A percentile compares a stretch with the other conserved stretches of the same genome.
phyloP scores from a whole-genome alignment of 257 asterid genomes.

The Solanum piurae region DNA sequence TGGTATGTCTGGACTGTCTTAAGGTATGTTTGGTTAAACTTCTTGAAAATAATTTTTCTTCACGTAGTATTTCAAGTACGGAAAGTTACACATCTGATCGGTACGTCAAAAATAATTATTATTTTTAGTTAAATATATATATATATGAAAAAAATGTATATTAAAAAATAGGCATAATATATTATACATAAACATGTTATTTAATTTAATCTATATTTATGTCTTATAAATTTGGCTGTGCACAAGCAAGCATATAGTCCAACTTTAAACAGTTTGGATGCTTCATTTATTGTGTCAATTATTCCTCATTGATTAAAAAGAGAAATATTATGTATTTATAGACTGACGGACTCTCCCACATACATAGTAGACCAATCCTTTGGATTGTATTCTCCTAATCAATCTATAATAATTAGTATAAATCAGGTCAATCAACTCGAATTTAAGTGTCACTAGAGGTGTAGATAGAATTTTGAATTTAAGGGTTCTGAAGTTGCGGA shows the following conservation, averaged over 20 bases:
- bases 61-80: not conserved
- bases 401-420: not conserved
- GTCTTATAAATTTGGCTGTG: accelerated
- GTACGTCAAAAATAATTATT: not conserved
- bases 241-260: not conserved
- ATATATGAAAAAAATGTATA: too few relatives aligned
- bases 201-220: not conserved
- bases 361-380: not conserved
- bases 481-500: not conserved
- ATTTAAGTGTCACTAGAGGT: not conserved
- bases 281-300: not conserved
- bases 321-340: not conserved
- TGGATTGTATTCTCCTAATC: not conserved
- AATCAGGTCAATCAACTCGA: not conserved
- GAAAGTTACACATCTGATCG: not conserved
- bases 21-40: not conserved
- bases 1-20: not conserved
- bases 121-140: too few relatives aligned
- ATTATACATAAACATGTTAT: not conserved
- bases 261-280: not conserved
- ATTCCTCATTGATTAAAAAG: not conserved
- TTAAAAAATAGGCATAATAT: too few relatives aligned
- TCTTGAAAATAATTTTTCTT: not conserved
- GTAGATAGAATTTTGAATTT: not conserved
- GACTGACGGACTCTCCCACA: not conserved